A percentile compares a stretch with the other conserved stretches of the same genome.
Conservation (phyloP, 495 filamentous ascomycete genomes). For the Tuber brumale region DNA sequence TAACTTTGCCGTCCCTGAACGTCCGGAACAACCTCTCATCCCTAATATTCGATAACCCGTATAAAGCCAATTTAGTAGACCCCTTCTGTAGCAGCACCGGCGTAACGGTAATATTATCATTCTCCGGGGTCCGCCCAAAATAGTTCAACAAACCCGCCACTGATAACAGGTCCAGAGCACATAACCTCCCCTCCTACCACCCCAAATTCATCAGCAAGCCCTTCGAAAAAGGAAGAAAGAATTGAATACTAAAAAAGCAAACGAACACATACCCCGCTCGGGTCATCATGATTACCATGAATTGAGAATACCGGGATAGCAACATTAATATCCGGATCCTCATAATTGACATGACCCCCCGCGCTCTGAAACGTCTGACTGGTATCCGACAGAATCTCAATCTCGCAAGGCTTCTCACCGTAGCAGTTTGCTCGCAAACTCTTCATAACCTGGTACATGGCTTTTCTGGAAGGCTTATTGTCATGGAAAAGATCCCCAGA, state of each 20-base stretch:
- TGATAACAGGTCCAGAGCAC: conserved; percentile 84
- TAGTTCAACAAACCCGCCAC: conserved; percentile 90
- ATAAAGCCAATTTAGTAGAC: conserved; percentile 85
- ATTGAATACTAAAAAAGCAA: conserved; percentile 27
- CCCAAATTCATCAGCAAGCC: background rate
- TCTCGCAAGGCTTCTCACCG: conserved; percentile 88
- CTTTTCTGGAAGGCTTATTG: conserved; percentile 92
- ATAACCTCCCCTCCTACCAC: conserved; percentile 67
- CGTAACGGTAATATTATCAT: conserved; percentile 84
- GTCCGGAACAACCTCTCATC: conserved; percentile 92
- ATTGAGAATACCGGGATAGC: conserved; percentile 97
- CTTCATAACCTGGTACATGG: conserved; percentile 96
- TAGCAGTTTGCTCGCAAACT: conserved; percentile 87
- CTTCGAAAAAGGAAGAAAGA: conserved; percentile 13
- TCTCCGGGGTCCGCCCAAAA: conserved; percentile 83
- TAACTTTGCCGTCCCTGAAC: conserved; percentile 87
- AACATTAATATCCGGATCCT: conserved; percentile 95
- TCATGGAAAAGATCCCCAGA: conserved; percentile 97
- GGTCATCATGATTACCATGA: conserved; percentile 97
- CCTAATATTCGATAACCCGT: conserved; percentile 92
- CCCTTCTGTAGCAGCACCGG: conserved; percentile 92
- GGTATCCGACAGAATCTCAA: conserved; percentile 90
- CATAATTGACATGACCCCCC: conserved; percentile 92
- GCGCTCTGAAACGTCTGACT: conserved; percentile 77
- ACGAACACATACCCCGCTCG: conserved; percentile 54